Evolutionary conservation across 2,329 filamentous ascomycete species (phyloP).

Genomic region (Cadophora sp.): DNA sequence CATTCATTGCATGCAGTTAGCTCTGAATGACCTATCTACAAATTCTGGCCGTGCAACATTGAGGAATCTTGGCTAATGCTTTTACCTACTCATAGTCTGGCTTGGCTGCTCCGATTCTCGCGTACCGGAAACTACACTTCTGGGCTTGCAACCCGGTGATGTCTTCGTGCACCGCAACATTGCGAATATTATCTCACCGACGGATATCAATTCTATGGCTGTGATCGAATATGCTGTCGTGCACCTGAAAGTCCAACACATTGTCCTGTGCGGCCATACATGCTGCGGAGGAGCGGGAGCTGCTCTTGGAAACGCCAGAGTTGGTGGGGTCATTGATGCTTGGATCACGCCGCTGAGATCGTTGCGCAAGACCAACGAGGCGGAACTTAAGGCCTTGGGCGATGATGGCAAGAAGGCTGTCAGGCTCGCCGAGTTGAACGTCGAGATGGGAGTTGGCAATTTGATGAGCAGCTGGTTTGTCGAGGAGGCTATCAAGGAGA

Average conservation of each 20-base stretch:
- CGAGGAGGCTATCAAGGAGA: slow-evolving; percentile 71
- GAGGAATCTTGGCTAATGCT: slow-evolving; percentile 17
- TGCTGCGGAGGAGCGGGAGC: slow-evolving; percentile 71
- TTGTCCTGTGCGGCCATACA: slow-evolving; percentile 74
- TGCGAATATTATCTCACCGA: slow-evolving; percentile 78
- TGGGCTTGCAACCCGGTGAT: slow-evolving; percentile 80
- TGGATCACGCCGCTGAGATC: slow-evolving; percentile 61
- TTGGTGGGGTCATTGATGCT: slow-evolving; percentile 61
- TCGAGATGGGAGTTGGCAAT: slow-evolving; percentile 70
- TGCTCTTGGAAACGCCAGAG: slow-evolving; percentile 55
- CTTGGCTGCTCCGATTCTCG: slow-evolving; percentile 88
- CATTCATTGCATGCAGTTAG: neutral
- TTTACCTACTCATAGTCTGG: slow-evolving; percentile 63
- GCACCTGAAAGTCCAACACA: slow-evolving; percentile 73
- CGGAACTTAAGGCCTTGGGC: slow-evolving; percentile 61
- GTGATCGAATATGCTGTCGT: slow-evolving; percentile 83
- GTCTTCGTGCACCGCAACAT: slow-evolving; percentile 93
- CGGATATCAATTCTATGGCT: slow-evolving; percentile 76
- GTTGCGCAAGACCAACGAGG: slow-evolving; percentile 54
- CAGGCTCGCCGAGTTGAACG: slow-evolving; percentile 79
- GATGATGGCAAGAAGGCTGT: slow-evolving; percentile 61
- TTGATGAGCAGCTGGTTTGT: slow-evolving; percentile 74
- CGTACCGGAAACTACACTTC: slow-evolving; percentile 82
- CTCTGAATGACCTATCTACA: neutral
- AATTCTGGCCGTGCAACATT: neutral